Base-by-base conservation (phyloP, 1,284 basidiomycete genomes). In the Tilletia caries region DNA sequence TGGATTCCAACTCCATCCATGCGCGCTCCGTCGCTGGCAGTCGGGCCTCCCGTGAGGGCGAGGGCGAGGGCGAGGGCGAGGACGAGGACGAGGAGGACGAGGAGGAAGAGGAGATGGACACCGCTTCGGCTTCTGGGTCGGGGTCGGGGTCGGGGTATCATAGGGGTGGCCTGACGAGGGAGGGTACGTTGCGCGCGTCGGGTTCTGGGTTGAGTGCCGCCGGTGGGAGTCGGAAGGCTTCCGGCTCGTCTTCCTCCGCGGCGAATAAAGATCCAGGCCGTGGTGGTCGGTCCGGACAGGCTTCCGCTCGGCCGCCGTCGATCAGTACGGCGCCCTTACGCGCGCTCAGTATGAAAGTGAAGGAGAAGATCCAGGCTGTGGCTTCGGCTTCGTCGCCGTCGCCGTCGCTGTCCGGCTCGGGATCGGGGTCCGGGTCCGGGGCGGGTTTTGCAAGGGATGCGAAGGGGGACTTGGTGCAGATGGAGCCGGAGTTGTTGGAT, bases 281-380 rank as follows among this genome's bases (percentile, higher is more conserved):
- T 41, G 37, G 2, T 41, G 1, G 37, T 1, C 37, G 37, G 37
- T 10, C 37, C 37, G 37, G 15, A 15, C 15, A 15, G 37, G 15
- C n/a, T n/a, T 41, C 37, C 8, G 37, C 10, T 41, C 37, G 37
- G 8, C 37, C 37, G 37, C 37, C 37, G 10, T 41, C 37, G 15
- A 6, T 41, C 37, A 62, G 34, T 29, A 32, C 58, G 32, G 27
- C 18, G 3, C 58, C 58, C 29, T n/a, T 62, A 3, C 58, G 58
- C 3, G 32, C 27, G 18, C 58, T 62, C 58, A 62, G 58, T 34
- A 27, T 33, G 32, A 62, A 34, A 29, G 58, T 62, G 27, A 62
- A 62, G 58, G 58, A 62, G 27, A 62, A 62, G 58, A 62, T 62
- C 12, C 58, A 50, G 48, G 48, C 12, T 18, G 48, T 25, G n/a